These are phyloP conservation scores for Aspergillus ostianus DNA, from an alignment of 495 filamentous ascomycete genomes.

Conservation along the genomic window DNA sequence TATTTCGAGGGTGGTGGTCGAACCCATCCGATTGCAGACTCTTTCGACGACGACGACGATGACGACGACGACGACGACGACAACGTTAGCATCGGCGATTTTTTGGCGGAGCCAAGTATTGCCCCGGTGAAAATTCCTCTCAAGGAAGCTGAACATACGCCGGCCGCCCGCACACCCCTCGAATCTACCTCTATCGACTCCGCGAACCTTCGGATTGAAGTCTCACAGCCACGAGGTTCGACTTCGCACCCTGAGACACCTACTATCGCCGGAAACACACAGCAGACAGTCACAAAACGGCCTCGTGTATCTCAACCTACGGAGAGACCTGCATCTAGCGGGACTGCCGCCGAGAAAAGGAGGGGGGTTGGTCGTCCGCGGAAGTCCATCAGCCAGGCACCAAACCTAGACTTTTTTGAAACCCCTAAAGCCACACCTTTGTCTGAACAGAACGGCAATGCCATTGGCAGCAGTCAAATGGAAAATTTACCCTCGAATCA, in stretches of 20 bases:
- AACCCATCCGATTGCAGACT: constrained; percentile 32
- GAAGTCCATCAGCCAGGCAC: constrained; percentile 28
- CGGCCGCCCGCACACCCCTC: constrained; percentile 8
- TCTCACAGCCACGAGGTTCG: constrained; percentile 12
- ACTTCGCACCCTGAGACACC: constrained; percentile 7
- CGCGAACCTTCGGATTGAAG: constrained; percentile 20
- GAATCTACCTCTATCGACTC: constrained; percentile 11
- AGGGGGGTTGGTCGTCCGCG: constrained; percentile 29
- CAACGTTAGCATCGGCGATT: constrained; percentile 32
- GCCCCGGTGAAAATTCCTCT: constrained; percentile 28
- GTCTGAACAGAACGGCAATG: constrained; percentile 21
- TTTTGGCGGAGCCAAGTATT: constrained; percentile 22
- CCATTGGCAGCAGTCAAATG: constrained; percentile 6
- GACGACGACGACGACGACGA: constrained; percentile 17
- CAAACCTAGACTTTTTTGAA: constrained; percentile 17
- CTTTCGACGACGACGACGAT: constrained; percentile 33
- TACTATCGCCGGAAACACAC: constrained; percentile 1
- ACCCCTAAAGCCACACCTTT: constrained; percentile 18
- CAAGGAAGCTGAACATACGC: constrained; percentile 17
- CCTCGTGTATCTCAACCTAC: constrained; percentile 26
- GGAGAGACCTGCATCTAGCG: constrained; percentile 7
- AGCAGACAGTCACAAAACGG: constrained; percentile 32
- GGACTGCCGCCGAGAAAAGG: constrained; percentile 16
- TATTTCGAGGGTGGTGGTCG: constrained; percentile 26
- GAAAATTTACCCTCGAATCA: constrained; percentile 6